Percentiles rank a stretch among this genome's conserved stretches.
Evolutionary conservation across 2,329 filamentous ascomycete genomes (phyloP).

Genomic region (Ophiostoma angusticollis): DNA sequence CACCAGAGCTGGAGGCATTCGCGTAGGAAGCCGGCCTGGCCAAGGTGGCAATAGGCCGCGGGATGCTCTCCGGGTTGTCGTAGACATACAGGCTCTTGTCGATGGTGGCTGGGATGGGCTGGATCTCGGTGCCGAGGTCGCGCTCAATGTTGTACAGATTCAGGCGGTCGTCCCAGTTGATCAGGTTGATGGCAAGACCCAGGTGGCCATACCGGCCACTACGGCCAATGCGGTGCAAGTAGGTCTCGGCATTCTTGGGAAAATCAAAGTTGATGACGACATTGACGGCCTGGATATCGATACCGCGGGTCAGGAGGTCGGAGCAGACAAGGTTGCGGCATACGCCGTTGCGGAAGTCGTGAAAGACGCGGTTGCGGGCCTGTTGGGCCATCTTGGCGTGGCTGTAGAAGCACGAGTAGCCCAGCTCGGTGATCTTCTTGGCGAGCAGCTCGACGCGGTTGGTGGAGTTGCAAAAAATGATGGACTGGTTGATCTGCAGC

Average conservation of each 20-base stretch:
- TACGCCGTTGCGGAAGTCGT: slow-evolving; percentile 96
- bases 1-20: neutral
- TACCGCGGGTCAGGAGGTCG: slow-evolving; percentile 92
- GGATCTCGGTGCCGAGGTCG: slow-evolving; percentile 92
- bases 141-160: slow-evolving; percentile 98
- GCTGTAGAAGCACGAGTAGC: slow-evolving; percentile 99
- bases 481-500: slow-evolving; percentile 98
- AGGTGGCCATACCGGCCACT: slow-evolving; percentile 95
- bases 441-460: slow-evolving; percentile 94
- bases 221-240: slow-evolving; percentile 94
- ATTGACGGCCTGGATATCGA: slow-evolving; percentile 98
- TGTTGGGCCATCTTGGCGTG: slow-evolving; percentile 97
- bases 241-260: slow-evolving; percentile 97
- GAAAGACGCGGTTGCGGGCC: slow-evolving; percentile 94
- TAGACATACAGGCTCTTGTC: slow-evolving; percentile 99
- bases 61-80: slow-evolving; percentile 89
- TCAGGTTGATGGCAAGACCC: slow-evolving; percentile 94
- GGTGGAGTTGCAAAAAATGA: slow-evolving; percentile 99
- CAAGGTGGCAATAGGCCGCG: slow-evolving; percentile 56
- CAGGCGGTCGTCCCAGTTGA: slow-evolving; percentile 98
- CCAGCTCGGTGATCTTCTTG: slow-evolving; percentile 98
- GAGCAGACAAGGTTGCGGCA: slow-evolving; percentile 98
- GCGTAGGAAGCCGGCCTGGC: slow-evolving; percentile 5
- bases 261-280: slow-evolving; percentile 99
- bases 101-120: slow-evolving; percentile 85